Base-by-base conservation (phyloP, 176 grass and related monocot species). In the Hordeum marinum region DNA sequence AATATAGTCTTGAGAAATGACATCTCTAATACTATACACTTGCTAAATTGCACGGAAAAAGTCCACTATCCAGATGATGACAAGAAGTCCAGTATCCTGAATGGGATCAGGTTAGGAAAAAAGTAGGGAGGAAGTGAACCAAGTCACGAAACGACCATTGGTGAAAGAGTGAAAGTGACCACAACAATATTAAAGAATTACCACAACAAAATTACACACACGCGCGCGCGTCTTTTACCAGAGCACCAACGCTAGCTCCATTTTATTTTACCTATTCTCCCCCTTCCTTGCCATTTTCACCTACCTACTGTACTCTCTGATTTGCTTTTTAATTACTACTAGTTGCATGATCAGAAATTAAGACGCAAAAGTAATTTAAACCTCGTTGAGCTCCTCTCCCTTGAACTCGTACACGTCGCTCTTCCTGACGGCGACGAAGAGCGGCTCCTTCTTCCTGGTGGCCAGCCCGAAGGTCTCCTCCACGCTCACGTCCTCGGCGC, bases 381-480 rank as follows among this genome's bases (percentile, higher is more conserved):
- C 25, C 80, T 83, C 87, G 59, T 48, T 57, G 1, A 80, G 60
- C 43, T 87, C 61, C 62, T 83, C 55, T 9, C 85, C 77, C 26
- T 90, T 85, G 18, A 87, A 93, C 45, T 82, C 61, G n/a, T 60
- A 84, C 4, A 15, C 72, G 18, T 85, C 37, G 32, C 41, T 82
- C 18, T 79, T 88, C 3, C 8, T 85, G 11, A 83, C 81, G 23
- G 80, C 14, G 4, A 90, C 82, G 31, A 84, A 70, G 12, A 90
- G 78, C n/a, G 90, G 37, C 35, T 80, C 71, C 45, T 86, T 86
- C 85, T 88, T 94, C 82, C 82, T 83, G 0, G 85, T 91, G 21
- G 79, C 85, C 5, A 94, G 78, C 10, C 85, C 92, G 31, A 88
- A 92, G 26, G 21, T 73, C 85, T 86, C 89, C 7, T 66, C 82